Percentiles rank a stretch among this genome's conserved stretches.
Conservation (phyloP, 805 yeast genomes). For the Nadsonia fulvescens region DNA sequence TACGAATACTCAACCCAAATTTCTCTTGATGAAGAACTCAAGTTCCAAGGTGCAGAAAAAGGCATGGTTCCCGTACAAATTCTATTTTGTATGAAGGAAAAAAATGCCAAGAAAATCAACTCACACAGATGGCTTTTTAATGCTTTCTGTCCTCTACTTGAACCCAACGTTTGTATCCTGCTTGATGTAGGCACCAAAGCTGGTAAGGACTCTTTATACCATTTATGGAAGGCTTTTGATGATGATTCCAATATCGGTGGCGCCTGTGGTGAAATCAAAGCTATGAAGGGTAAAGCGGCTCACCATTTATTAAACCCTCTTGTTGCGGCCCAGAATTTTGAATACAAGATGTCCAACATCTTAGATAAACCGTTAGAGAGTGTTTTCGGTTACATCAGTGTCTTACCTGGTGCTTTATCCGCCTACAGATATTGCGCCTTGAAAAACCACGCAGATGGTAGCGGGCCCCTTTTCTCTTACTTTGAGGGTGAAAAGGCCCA, state of each 20-base stretch:
- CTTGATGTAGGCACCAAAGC: conserved; percentile 97
- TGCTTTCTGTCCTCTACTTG: conserved; percentile 79
- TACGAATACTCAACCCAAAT: conserved; percentile 95
- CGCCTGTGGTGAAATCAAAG: conserved; percentile 94
- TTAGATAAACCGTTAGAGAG: conserved; percentile 89
- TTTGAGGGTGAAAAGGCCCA: conserved; percentile 70
- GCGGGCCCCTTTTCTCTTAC: conserved; percentile 79
- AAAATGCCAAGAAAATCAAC: conserved; percentile 82
- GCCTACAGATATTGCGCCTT: conserved; percentile 86
- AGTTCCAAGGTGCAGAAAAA: conserved; percentile 78
- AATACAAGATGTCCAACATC: conserved; percentile 92
- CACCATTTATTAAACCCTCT: conserved; percentile 67
- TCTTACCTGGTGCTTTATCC: conserved; percentile 88
- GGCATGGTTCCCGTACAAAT: conserved; percentile 91
- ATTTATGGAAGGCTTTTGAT: conserved; percentile 95
- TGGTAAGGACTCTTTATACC: conserved; percentile 73
- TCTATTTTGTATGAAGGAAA: conserved; percentile 80
- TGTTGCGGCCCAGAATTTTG: conserved; percentile 92
- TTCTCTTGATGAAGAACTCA: conserved; percentile 73
- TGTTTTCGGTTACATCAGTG: conserved; percentile 80
- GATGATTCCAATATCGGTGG: conserved; percentile 95
- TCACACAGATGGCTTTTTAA: conserved; percentile 97
- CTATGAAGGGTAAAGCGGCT: conserved; percentile 87
- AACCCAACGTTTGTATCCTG: conserved; percentile 77
- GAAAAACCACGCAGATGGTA: conserved; percentile 69